Conservation (phyloP, 805 yeast genomes). For the Sugiyamaella valdiviana region DNA sequence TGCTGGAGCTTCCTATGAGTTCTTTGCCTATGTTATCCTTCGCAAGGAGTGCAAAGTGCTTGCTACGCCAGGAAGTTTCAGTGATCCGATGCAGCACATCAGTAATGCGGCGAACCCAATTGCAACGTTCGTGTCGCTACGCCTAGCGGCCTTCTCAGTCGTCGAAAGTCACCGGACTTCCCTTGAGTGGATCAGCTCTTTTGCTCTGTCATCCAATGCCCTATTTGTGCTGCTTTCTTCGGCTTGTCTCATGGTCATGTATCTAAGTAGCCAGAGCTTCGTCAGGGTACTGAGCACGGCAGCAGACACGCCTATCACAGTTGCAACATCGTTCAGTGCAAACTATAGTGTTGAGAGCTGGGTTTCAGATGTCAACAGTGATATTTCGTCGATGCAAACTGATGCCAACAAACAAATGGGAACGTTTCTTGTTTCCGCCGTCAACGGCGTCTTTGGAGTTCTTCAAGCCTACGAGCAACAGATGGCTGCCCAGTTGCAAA, state of each 20-base stretch:
- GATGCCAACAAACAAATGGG: background rate
- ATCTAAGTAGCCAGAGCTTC: background rate
- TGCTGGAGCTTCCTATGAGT: conserved; percentile 8
- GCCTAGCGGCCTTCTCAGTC: background rate
- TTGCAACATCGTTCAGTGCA: conserved; percentile 5
- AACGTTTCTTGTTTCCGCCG: background rate
- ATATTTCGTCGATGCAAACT: background rate
- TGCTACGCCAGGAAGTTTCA: conserved; percentile 7
- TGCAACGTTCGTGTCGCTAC: background rate
- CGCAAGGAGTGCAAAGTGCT: conserved; percentile 8
- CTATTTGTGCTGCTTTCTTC: background rate
- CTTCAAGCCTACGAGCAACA: background rate
- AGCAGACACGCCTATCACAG: background rate
- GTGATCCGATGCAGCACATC: conserved; percentile 14
- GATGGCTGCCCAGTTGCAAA: background rate
- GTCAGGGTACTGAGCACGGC: background rate
- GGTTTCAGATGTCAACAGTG: background rate
- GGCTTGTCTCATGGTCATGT: background rate
- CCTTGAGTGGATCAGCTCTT: conserved; percentile 12
- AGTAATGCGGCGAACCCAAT: conserved; percentile 8
- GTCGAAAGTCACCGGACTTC: conserved; percentile 3
- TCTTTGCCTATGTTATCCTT: conserved; percentile 10
- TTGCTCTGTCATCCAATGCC: conserved; percentile 5
- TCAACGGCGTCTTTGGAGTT: background rate
- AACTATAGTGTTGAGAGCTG: conserved; percentile 1